Base-by-base conservation (phyloP, 192 early-diverging fungal species). In the Umbelopsis vinacea region DNA sequence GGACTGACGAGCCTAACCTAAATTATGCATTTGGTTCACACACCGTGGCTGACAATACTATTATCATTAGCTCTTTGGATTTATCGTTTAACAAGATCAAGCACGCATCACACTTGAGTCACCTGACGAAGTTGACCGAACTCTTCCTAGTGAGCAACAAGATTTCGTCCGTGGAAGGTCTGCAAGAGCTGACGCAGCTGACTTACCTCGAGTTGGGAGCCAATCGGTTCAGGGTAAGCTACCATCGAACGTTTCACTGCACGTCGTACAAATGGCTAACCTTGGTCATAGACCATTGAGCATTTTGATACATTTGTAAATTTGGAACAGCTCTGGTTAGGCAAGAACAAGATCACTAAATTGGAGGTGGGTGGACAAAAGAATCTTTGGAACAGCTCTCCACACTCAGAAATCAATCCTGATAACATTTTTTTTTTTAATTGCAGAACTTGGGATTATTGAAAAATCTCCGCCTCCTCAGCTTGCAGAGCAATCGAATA, bases 21-120 rank as follows among this genome's bases (percentile, higher is more conserved):
- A 29, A 29, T 29, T 29, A 29, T 2, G 29, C 29, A 29, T 29
- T n/a, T 29, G 29, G 29, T 29, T 3, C 29, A 29, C 29, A 29
- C 29, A 29, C 29, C 29, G 29, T 29, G n/a, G n/a, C 29, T 29
- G 29, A 29, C 3, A n/a, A 29, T 29, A 29, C 29, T 29, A 2
- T 29, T 29, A 29, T 3, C 3, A 29, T 29, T 29, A 84, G 81
- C 29, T 74, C 73, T 2, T 82, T 98, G 47, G 97, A 99, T 72
- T 80, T 99, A 66, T 97, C 96, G 7, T 99, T 96, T 85, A 99
- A 99, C 83, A 96, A 96, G 71, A 95, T 99, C 71, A 89, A 89
- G 37, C 77, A 81, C 35, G 92, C 97, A 69, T 89, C 94, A 72
- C 70, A 86, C 66, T 21, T 98, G 6, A 88, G 84, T 1, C 33